Conservation (phyloP, 352 stramenopile species). For the Peronosclerospora sorghi region DNA sequence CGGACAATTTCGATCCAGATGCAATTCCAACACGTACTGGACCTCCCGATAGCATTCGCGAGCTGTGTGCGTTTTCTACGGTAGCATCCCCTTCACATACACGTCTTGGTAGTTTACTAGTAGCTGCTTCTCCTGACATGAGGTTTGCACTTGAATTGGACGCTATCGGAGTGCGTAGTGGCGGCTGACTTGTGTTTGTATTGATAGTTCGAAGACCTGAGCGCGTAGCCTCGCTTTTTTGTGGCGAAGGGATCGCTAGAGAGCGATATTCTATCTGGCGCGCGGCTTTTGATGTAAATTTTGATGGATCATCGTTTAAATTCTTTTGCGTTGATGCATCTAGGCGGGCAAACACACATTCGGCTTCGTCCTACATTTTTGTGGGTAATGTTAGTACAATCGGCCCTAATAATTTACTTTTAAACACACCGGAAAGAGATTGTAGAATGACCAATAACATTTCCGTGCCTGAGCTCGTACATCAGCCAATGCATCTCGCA, state of each 20-base stretch:
- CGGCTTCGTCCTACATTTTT: conserved; percentile 29
- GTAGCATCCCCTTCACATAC: conserved; percentile 13
- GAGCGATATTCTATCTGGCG: conserved; percentile 7
- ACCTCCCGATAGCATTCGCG: conserved; percentile 30
- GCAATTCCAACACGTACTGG: conserved; percentile 31
- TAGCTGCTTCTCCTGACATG: conserved; percentile 7
- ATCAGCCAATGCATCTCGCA: conserved; percentile 61
- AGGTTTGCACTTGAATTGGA: too few relatives aligned
- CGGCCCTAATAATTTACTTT: neutral
- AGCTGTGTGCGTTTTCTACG: conserved; percentile 5
- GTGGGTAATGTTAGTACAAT: conserved; percentile 2
- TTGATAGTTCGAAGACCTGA: conserved; percentile 6
- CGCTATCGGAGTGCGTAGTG: conserved; percentile 2
- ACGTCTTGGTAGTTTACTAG: conserved; percentile 15
- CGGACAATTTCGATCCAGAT: conserved; percentile 13
- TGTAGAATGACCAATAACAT: conserved; percentile 68
- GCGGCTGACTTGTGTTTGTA: conserved; percentile 6
- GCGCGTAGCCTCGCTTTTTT: conserved; percentile 3
- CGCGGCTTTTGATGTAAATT: conserved; percentile 13
- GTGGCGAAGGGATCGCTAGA: conserved; percentile 1
- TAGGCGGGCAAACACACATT: conserved; percentile 40
- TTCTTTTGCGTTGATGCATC: conserved; percentile 63
- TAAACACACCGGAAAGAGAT: conserved; percentile 43
- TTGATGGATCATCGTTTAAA: conserved; percentile 31
- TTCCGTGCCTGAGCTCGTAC: conserved; percentile 69